phyloP scores from a whole-genome alignment of 441 rosid species.

The Biscutella auriculata region DNA sequence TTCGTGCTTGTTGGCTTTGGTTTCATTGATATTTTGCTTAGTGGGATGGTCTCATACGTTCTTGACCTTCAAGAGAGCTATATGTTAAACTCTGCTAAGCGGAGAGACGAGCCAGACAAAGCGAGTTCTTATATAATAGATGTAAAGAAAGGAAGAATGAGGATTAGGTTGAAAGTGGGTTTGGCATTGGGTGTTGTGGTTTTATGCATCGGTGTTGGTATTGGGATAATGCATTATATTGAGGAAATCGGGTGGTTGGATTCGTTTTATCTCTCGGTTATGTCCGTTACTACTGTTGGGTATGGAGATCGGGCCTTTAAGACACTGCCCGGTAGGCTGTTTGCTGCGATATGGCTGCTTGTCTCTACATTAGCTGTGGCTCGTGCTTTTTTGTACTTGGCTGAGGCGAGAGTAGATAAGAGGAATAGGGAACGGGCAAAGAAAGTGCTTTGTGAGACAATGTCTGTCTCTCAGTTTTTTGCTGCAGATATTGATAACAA shows the following conservation, averaged over 20 bases:
- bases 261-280: slow-evolving; percentile 76
- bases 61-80: slow-evolving; percentile 88
- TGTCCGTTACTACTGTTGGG: slow-evolving; percentile 93
- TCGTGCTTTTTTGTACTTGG: slow-evolving; percentile 64
- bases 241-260: slow-evolving; percentile 83
- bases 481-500: slow-evolving; percentile 81
- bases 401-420: slow-evolving; percentile 87
- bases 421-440: slow-evolving; percentile 67
- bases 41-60: slow-evolving; percentile 76
- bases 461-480: slow-evolving; percentile 86
- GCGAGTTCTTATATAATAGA: slow-evolving; percentile 55
- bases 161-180: slow-evolving; percentile 90
- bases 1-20: slow-evolving; percentile 89
- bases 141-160: slow-evolving; percentile 89
- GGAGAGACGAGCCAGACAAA: slow-evolving; percentile 20
- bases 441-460: slow-evolving; percentile 71
- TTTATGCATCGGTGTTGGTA: slow-evolving; percentile 46
- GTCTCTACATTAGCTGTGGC: slow-evolving; percentile 83
- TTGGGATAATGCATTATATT: slow-evolving; percentile 80
- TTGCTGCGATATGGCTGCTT: slow-evolving; percentile 83
- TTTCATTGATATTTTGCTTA: slow-evolving; percentile 62
- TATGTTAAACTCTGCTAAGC: slow-evolving; percentile 40
- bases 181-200: slow-evolving; percentile 82
- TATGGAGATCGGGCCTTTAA: slow-evolving; percentile 70
- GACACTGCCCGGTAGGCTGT: slow-evolving; percentile 56